Percentiles rank a stretch among this genome's conserved stretches.
These are phyloP conservation scores for Termitomyces sp. DNA, from an alignment of 768 basidiomycete species.

Conservation along the genomic window DNA sequence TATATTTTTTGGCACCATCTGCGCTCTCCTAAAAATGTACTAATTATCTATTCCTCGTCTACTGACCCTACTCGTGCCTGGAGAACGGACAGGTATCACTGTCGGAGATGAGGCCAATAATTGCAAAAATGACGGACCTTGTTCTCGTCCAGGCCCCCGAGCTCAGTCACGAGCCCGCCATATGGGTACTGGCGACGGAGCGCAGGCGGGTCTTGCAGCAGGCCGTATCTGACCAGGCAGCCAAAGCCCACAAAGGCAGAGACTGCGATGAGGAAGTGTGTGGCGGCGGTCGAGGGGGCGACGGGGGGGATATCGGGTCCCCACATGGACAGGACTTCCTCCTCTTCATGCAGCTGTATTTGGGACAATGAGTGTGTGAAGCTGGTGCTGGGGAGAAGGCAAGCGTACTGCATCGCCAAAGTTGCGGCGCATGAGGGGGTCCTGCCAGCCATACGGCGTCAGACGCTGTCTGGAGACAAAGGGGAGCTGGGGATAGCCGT, in stretches of 20 bases:
- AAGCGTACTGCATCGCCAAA: constrained; percentile 67
- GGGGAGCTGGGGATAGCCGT: constrained; percentile 73
- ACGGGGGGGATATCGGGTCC: constrained; percentile 74
- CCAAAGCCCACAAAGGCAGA: constrained; percentile 65
- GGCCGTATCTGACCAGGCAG: constrained; percentile 49
- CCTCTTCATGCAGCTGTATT: constrained; percentile 70
- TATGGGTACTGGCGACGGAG: constrained; percentile 76
- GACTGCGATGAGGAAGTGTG: constrained; percentile 61
- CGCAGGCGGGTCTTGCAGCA: constrained; percentile 61
- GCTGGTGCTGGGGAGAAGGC: constrained; percentile 3
- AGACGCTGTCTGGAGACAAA: constrained; percentile 62
- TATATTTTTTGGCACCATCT: neutral
- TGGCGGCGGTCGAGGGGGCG: constrained; percentile 54
- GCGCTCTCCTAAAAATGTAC: too few relatives aligned
- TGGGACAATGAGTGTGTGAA: constrained; percentile 9
- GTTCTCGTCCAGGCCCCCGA: constrained; percentile 77
- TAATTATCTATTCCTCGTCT: constrained; percentile 17
- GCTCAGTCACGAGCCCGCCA: constrained; percentile 68
- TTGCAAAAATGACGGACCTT: constrained; percentile 48
- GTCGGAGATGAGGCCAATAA: neutral
- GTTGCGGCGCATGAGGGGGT: constrained; percentile 73
- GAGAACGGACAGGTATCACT: constrained; percentile 1
- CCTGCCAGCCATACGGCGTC: constrained; percentile 70
- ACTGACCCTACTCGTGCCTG: constrained; percentile 26
- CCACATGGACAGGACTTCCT: constrained; percentile 85